phyloP scores from a whole-genome alignment of 331 rosid genomes.

The Phaseolus coccineus region DNA sequence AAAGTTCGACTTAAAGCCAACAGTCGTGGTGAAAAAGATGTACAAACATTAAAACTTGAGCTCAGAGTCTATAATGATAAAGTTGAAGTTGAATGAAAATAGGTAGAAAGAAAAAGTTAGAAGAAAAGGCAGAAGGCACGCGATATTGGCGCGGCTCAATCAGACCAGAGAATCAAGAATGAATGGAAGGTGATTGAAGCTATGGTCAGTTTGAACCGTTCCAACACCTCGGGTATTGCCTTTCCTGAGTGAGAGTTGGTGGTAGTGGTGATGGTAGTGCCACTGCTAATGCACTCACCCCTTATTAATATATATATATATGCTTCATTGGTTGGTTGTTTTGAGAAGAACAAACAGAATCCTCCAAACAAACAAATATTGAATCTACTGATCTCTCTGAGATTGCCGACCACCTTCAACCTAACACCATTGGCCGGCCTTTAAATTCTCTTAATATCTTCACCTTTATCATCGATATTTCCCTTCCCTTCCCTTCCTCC shows the following conservation, averaged over 20 bases:
- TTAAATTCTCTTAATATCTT: neutral
- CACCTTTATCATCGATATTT: neutral
- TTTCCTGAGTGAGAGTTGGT: too few species aligned
- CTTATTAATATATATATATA: constrained; percentile 3
- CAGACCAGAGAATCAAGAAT: constrained; percentile 45
- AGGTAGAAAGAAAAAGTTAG: neutral
- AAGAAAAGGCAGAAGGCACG: constrained; percentile 18
- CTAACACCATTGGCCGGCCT: constrained; percentile 38
- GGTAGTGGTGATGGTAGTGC: too few species aligned
- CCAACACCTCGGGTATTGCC: constrained; percentile 50
- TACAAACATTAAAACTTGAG: neutral
- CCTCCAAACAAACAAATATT: constrained; percentile 34
- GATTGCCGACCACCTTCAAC: constrained; percentile 40
- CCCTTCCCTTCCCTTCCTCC: neutral
- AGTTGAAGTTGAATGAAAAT: neutral
- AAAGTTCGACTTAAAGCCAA: too few species aligned
- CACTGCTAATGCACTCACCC: neutral
- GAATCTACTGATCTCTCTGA: constrained; percentile 20
- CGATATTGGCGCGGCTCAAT: constrained; percentile 68
- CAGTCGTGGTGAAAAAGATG: too few species aligned
- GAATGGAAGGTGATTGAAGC: neutral
- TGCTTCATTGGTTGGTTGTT: neutral
- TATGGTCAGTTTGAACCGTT: constrained; percentile 59
- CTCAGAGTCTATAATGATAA: neutral
- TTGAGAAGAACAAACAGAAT: constrained; percentile 27